Conservation (phyloP, 345 rosid species). For the Lepidium africanum region DNA sequence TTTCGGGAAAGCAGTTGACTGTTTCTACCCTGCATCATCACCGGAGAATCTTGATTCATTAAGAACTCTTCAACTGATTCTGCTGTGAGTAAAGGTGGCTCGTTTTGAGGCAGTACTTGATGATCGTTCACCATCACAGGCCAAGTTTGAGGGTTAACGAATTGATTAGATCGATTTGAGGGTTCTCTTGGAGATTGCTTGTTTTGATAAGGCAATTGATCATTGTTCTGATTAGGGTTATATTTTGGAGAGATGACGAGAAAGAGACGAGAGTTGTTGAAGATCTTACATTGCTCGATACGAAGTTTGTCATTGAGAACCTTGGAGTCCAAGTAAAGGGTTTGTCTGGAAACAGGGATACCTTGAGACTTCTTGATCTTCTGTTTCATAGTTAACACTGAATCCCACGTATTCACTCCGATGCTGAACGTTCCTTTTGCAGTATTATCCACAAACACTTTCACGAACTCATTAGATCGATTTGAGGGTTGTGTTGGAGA, state of each 20-base stretch:
- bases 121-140: background rate
- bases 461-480: constrained; percentile 24
- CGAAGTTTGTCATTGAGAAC: constrained; percentile 37
- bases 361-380: constrained; percentile 49
- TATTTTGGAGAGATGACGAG: constrained; percentile 26
- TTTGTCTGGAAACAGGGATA: constrained; percentile 44
- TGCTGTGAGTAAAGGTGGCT: background rate
- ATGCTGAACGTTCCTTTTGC: background rate
- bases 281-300: constrained; percentile 35
- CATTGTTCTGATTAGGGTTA: background rate
- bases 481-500: background rate
- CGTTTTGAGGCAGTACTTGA: background rate
- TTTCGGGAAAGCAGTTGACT: background rate
- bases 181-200: background rate
- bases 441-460: constrained; percentile 37
- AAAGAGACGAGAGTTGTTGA: constrained; percentile 41
- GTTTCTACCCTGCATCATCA: no score
- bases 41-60: no score
- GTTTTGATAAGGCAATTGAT: background rate
- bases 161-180: background rate
- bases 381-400: constrained; percentile 54
- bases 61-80: background rate
- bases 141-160: background rate
- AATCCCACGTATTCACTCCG: constrained; percentile 50
- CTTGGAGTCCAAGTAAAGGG: constrained; percentile 44